These are phyloP conservation scores for Rhodomyrtus tomentosa DNA, from an alignment of 345 rosid genomes.

Conservation along the genomic window DNA sequence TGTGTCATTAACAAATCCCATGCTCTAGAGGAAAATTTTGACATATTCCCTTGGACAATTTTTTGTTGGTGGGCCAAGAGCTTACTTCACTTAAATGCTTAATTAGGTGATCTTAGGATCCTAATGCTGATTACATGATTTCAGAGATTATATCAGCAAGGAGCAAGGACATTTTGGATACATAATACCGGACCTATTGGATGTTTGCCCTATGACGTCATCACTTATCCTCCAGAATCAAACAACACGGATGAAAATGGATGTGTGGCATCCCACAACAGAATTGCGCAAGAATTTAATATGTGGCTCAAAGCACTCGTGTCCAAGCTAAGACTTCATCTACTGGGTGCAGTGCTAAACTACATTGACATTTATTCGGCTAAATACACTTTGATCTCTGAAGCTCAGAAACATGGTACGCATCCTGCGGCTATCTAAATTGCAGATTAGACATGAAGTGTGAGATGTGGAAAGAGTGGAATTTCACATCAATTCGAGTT, in stretches of 20 bases:
- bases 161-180: conserved; percentile 61
- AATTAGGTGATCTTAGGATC: neutral
- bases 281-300: conserved; percentile 67
- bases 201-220: conserved; percentile 61
- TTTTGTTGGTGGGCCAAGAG: conserved; percentile 9
- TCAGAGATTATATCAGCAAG: conserved; percentile 37
- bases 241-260: conserved; percentile 53
- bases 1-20: neutral
- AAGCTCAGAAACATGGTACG: neutral
- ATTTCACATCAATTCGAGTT: neutral
- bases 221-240: conserved; percentile 53
- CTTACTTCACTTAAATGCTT: neutral
- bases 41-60: neutral
- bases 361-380: conserved; percentile 70
- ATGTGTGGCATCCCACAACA: conserved; percentile 72
- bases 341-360: conserved; percentile 51
- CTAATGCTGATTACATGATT: neutral
- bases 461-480: neutral
- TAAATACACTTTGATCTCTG: conserved; percentile 14
- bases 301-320: conserved; percentile 48
- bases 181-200: conserved; percentile 93
- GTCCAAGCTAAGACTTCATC: conserved; percentile 37
- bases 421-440: neutral
- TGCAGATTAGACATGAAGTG: neutral
- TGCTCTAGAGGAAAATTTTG: neutral